Conservation (phyloP, 495 filamentous ascomycete species). For the Aspergillus ostianus region DNA sequence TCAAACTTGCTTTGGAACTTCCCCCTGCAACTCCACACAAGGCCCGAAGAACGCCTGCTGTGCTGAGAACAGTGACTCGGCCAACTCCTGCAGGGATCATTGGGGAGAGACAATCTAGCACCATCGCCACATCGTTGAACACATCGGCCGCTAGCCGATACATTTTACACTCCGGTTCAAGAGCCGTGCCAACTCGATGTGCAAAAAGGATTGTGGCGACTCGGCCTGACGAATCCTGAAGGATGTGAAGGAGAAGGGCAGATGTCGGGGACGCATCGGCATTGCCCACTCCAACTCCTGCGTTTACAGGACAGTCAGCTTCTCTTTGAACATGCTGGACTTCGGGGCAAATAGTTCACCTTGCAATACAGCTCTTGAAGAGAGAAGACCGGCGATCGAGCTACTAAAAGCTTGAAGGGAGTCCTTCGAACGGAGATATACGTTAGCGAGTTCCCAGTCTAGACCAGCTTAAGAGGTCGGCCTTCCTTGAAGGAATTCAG, state of each 20-base stretch:
- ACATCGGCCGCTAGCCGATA: slow-evolving; percentile 89
- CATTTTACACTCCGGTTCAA: slow-evolving; percentile 92
- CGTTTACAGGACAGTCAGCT: slow-evolving; percentile 6
- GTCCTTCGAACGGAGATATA: slow-evolving; percentile 53
- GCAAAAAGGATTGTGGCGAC: slow-evolving; percentile 92
- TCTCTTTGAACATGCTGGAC: background rate
- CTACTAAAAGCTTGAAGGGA: slow-evolving; percentile 95
- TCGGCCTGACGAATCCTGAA: slow-evolving; percentile 81
- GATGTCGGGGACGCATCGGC: slow-evolving; percentile 79
- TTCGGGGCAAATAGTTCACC: slow-evolving; percentile 38
- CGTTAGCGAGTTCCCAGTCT: background rate
- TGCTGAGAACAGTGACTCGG: slow-evolving; percentile 69
- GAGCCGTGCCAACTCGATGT: slow-evolving; percentile 76
- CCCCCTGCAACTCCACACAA: slow-evolving; percentile 88
- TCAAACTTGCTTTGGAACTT: slow-evolving; percentile 85
- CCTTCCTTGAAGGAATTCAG: background rate
- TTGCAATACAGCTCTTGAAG: slow-evolving; percentile 86
- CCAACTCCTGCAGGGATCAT: slow-evolving; percentile 62
- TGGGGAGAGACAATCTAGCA: slow-evolving; percentile 85
- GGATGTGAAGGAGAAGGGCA: slow-evolving; percentile 79
- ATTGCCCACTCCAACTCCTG: slow-evolving; percentile 88
- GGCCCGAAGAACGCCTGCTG: slow-evolving; percentile 72
- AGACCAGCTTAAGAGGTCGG: no score
- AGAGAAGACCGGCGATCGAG: slow-evolving; percentile 84
- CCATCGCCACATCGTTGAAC: slow-evolving; percentile 88